Evolutionary conservation across 2,329 filamentous ascomycete species (phyloP).

Genomic region (Nigrospora osmanthi): DNA sequence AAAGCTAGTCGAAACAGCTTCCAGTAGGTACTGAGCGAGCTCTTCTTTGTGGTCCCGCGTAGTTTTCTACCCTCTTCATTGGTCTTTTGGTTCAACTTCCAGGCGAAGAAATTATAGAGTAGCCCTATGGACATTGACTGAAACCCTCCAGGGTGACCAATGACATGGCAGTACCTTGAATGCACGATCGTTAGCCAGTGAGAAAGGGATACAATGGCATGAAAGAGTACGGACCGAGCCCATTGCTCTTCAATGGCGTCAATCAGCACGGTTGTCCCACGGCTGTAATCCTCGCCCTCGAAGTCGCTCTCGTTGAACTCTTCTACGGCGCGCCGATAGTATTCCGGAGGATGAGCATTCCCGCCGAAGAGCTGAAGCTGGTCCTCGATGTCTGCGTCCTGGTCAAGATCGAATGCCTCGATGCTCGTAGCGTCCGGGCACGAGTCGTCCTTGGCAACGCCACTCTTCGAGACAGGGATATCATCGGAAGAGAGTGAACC

Average conservation of each 20-base stretch:
- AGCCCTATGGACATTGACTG: constrained; percentile 1
- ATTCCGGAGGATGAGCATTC: constrained; percentile 9
- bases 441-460: background rate
- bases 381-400: constrained; percentile 7
- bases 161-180: background rate
- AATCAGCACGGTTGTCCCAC: constrained; percentile 1
- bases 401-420: background rate
- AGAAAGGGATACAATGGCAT: no score
- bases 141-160: background rate
- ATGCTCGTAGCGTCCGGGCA: background rate
- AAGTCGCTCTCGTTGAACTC: constrained; percentile 6
- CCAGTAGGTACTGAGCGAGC: constrained; percentile 16
- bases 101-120: constrained; percentile 10
- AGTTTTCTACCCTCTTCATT: constrained; percentile 8
- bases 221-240: constrained; percentile 4
- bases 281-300: constrained; percentile 6
- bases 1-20: constrained; percentile 18
- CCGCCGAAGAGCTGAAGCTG: constrained; percentile 8
- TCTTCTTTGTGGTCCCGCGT: constrained; percentile 7
- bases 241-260: constrained; percentile 5
- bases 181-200: background rate
- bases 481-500: background rate
- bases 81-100: constrained; percentile 8
- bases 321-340: constrained; percentile 7
- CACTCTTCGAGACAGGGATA: background rate